Evolutionary conservation across 371 early-diverging fungal species (phyloP).

Genomic region (Lichtheimia hyalospora): DNA sequence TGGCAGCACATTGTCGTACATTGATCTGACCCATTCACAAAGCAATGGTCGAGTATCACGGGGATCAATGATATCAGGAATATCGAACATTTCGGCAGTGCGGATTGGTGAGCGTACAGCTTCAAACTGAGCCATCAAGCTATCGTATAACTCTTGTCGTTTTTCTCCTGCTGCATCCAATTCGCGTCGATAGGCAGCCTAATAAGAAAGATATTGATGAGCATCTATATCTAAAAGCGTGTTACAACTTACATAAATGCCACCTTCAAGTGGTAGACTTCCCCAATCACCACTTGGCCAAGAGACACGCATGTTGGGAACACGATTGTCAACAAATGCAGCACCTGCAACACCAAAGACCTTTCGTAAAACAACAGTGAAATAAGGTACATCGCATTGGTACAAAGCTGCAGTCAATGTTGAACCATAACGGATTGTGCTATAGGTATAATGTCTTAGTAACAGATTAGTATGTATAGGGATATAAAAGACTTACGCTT

Average conservation of each 20-base stretch:
- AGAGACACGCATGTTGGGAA: constrained; percentile 42
- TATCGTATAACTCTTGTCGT: constrained; percentile 38
- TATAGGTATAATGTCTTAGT: constrained; percentile 1
- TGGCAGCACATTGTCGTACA: constrained; percentile 43
- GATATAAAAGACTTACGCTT: constrained; percentile 31
- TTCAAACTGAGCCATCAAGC: constrained; percentile 39
- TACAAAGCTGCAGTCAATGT: constrained; percentile 47
- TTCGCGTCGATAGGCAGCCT: constrained; percentile 45
- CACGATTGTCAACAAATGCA: constrained; percentile 47
- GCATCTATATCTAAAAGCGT: not conserved
- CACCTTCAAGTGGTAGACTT: constrained; percentile 45
- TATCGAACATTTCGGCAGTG: constrained; percentile 48
- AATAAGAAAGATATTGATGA: not conserved
- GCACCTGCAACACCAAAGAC: constrained; percentile 54
- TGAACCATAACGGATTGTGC: constrained; percentile 45
- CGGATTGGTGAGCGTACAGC: constrained; percentile 43
- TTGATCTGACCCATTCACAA: constrained; percentile 43
- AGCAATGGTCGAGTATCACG: constrained; percentile 44
- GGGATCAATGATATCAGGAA: constrained; percentile 50
- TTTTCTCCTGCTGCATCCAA: constrained; percentile 48
- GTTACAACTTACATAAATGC: constrained; percentile 23
- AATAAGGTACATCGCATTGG: constrained; percentile 47
- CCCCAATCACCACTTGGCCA: constrained; percentile 53
- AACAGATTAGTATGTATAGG: not conserved
- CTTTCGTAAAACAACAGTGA: constrained; percentile 43